Conservation (phyloP, 371 early-diverging fungal species). For the Cokeromyces recurvatus region DNA sequence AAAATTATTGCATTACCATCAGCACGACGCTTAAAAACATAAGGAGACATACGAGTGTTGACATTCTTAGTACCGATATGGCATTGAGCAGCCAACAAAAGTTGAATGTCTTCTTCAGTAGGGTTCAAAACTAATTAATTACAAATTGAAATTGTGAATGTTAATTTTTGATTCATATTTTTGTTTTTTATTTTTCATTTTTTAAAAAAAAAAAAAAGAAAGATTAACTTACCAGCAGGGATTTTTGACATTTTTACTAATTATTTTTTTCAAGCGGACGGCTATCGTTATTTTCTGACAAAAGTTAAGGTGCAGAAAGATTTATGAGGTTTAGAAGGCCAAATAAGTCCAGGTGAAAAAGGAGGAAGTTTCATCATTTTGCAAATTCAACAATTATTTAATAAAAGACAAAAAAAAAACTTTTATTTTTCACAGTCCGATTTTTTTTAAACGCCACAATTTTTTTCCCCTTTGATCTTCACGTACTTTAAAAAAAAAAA, state of each 20-base stretch:
- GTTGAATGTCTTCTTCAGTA: slow-evolving; percentile 88
- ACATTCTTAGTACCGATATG: slow-evolving; percentile 90
- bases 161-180: no score
- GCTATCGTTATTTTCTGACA: slow-evolving; percentile 26
- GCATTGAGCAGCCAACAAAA: slow-evolving; percentile 87
- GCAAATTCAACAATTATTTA: no score
- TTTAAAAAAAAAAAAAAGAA: no score
- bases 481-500: no score
- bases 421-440: no score
- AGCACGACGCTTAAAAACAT: slow-evolving; percentile 90
- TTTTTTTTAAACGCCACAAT: no score
- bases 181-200: no score
- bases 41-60: slow-evolving; percentile 84
- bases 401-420: no score
- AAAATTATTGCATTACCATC: slow-evolving; percentile 57
- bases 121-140: slow-evolving; percentile 44
- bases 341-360: slow-evolving; percentile 21
- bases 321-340: slow-evolving; percentile 15
- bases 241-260: slow-evolving; percentile 18
- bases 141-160: no score
- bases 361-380: slow-evolving; percentile 3
- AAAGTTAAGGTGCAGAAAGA: slow-evolving; percentile 28
- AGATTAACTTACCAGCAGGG: slow-evolving; percentile 16
- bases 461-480: no score
- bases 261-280: slow-evolving; percentile 15